Conservation (phyloP, 805 yeast species). For the Starmerella bombicola region DNA sequence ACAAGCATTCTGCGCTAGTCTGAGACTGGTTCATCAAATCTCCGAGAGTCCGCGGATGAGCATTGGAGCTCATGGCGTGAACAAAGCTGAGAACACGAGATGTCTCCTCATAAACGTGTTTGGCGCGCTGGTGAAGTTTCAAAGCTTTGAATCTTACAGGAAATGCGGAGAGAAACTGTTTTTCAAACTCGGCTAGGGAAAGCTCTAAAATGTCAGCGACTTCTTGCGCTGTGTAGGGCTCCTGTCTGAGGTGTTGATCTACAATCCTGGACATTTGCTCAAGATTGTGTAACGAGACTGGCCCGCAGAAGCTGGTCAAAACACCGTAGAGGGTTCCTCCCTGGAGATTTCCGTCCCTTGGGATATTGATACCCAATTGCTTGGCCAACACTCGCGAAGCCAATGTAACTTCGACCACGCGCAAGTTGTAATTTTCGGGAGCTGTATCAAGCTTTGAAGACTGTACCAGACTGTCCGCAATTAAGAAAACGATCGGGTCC, state of each 20-base stretch:
- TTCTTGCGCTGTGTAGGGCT: slow-evolving; percentile 41
- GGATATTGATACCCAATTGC: slow-evolving; percentile 34
- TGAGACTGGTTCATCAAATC: slow-evolving; percentile 49
- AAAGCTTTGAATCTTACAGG: slow-evolving; percentile 48
- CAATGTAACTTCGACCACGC: slow-evolving; percentile 61
- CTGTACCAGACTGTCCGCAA: slow-evolving; percentile 49
- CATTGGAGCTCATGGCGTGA: slow-evolving; percentile 29
- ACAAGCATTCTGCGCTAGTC: slow-evolving; percentile 36
- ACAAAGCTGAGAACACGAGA: slow-evolving; percentile 44
- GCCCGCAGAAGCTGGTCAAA: slow-evolving; percentile 37
- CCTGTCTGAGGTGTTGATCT: slow-evolving; percentile 33
- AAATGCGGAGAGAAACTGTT: slow-evolving; percentile 38
- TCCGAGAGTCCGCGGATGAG: slow-evolving; percentile 36
- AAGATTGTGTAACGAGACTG: slow-evolving; percentile 33
- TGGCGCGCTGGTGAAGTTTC: slow-evolving; percentile 44
- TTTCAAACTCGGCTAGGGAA: slow-evolving; percentile 34
- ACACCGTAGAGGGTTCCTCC: slow-evolving; percentile 57
- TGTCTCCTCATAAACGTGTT: slow-evolving; percentile 53
- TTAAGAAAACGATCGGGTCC: slow-evolving; percentile 40
- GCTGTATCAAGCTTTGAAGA: slow-evolving; percentile 61
- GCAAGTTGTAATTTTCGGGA: slow-evolving; percentile 53
- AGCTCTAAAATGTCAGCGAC: slow-evolving; percentile 36
- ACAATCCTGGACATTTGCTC: slow-evolving; percentile 34
- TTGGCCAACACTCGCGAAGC: slow-evolving; percentile 50
- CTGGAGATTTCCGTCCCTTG: slow-evolving; percentile 39